A percentile compares a stretch with the other conserved stretches of the same genome.
Conservation (phyloP, 352 stramenopile species). For the Phytophthora sp. region DNA sequence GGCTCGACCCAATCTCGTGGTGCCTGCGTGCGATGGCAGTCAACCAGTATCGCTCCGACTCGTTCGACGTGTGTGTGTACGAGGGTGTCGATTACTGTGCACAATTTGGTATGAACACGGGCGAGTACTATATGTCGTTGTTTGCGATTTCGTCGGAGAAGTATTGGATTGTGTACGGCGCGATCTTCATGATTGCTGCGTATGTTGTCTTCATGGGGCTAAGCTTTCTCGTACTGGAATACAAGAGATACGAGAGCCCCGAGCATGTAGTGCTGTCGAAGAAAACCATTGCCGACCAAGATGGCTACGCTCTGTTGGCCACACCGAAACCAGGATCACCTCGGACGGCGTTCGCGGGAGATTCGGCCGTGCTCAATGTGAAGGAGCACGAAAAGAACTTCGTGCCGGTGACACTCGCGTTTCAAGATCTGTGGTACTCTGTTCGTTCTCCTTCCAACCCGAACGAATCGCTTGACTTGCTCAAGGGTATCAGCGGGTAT, state of each 20-base stretch:
- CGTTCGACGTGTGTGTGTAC: slow-evolving; percentile 35
- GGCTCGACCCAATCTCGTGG: slow-evolving; percentile 53
- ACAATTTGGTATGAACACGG: slow-evolving; percentile 35
- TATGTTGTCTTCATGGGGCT: slow-evolving; percentile 47
- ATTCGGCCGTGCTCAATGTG: slow-evolving; percentile 11
- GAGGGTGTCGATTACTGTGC: slow-evolving; percentile 38
- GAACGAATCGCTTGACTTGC: slow-evolving; percentile 63
- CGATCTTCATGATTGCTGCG: slow-evolving; percentile 35
- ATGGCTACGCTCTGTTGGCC: slow-evolving; percentile 3
- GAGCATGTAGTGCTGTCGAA: slow-evolving; percentile 15
- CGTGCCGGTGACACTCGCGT: slow-evolving; percentile 40
- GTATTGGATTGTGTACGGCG: slow-evolving; percentile 36
- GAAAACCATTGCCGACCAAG: not conserved
- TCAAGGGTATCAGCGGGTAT: slow-evolving; percentile 58
- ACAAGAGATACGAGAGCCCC: slow-evolving; percentile 33
- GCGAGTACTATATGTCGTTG: slow-evolving; percentile 43
- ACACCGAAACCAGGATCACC: slow-evolving; percentile 7
- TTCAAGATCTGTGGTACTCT: slow-evolving; percentile 52
- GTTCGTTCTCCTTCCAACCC: slow-evolving; percentile 38
- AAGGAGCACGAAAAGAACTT: slow-evolving; percentile 36
- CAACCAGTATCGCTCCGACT: slow-evolving; percentile 27
- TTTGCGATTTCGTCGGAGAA: slow-evolving; percentile 32
- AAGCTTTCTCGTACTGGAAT: slow-evolving; percentile 33
- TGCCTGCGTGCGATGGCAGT: slow-evolving; percentile 31
- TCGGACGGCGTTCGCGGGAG: not conserved